These are phyloP conservation scores for Moniliophthora roreri DNA, from an alignment of 1,284 basidiomycete species.

Conservation along the genomic window DNA sequence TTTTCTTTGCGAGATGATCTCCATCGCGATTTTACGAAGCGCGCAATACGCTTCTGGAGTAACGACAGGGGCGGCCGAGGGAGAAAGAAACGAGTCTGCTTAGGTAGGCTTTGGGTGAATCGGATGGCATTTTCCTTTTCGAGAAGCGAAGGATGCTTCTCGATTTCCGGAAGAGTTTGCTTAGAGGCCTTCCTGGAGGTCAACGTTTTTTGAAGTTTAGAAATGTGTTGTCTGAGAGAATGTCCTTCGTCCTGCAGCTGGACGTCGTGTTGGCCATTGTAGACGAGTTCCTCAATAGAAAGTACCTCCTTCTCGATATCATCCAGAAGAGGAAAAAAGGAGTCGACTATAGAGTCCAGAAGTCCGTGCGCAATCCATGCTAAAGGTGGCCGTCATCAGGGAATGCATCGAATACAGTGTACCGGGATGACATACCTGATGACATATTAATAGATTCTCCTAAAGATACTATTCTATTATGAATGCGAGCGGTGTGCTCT, in stretches of 20 bases:
- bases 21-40: constrained; percentile 18
- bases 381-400: constrained; percentile 26
- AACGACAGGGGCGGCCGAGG: constrained; percentile 31
- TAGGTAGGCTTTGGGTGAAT: constrained; percentile 12
- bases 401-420: background rate
- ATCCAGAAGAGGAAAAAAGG: constrained; percentile 87
- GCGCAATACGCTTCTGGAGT: constrained; percentile 30
- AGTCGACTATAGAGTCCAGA: constrained; percentile 92
- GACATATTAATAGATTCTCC: constrained; percentile 64
- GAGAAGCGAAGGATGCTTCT: constrained; percentile 10
- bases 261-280: constrained; percentile 28
- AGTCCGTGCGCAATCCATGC: constrained; percentile 96
- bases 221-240: background rate
- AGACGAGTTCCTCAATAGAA: constrained; percentile 75
- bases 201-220: background rate
- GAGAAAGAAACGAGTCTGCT: constrained; percentile 31
- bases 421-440: constrained; percentile 51
- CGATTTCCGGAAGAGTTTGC: background rate
- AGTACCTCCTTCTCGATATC: constrained; percentile 84
- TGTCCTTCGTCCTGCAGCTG: background rate
- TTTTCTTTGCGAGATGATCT: constrained; percentile 3
- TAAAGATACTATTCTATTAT: constrained; percentile 63
- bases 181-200: background rate
- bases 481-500: constrained; percentile 84
- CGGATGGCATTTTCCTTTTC: constrained; percentile 3